phyloP scores from a whole-genome alignment of 192 early-diverging fungal species.

The Umbelopsis sp. region DNA sequence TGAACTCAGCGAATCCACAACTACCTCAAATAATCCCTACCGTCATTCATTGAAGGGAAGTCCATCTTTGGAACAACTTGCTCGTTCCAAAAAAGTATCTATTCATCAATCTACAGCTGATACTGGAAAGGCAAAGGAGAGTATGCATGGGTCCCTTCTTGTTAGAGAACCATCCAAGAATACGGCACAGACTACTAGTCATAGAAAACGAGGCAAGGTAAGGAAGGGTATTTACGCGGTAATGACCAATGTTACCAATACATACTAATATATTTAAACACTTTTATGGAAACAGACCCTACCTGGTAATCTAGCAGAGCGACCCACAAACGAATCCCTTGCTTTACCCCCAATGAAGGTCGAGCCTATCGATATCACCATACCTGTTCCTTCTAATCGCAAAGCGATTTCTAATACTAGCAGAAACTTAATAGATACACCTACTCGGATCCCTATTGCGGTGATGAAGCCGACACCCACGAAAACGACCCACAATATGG shows the following conservation, averaged over 20 bases:
- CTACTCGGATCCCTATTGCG: slow-evolving; percentile 4
- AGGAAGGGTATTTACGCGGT: background rate
- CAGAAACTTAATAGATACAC: slow-evolving; percentile 2
- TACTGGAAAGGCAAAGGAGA: background rate
- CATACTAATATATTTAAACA: background rate
- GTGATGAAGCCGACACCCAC: slow-evolving; percentile 4
- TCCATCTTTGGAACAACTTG: slow-evolving; percentile 1
- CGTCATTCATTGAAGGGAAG: background rate
- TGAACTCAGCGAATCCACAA: background rate
- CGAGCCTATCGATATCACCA: slow-evolving; percentile 30
- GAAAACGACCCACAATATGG: background rate
- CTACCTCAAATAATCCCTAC: background rate
- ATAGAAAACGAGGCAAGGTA: slow-evolving; percentile 36
- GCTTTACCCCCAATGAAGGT: slow-evolving; percentile 38
- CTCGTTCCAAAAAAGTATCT: background rate
- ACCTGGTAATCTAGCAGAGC: slow-evolving; percentile 33
- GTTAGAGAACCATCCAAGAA: background rate
- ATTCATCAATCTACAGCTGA: background rate
- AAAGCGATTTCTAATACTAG: background rate
- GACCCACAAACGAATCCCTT: slow-evolving; percentile 23
- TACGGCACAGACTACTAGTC: background rate
- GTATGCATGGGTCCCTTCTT: slow-evolving; percentile 8
- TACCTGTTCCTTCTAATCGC: slow-evolving; percentile 7
- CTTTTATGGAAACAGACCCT: slow-evolving; percentile 23
- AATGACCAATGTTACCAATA: no score